Evolutionary conservation across 2,329 filamentous ascomycete species (phyloP).

Genomic region (Fusarium sp.): DNA sequence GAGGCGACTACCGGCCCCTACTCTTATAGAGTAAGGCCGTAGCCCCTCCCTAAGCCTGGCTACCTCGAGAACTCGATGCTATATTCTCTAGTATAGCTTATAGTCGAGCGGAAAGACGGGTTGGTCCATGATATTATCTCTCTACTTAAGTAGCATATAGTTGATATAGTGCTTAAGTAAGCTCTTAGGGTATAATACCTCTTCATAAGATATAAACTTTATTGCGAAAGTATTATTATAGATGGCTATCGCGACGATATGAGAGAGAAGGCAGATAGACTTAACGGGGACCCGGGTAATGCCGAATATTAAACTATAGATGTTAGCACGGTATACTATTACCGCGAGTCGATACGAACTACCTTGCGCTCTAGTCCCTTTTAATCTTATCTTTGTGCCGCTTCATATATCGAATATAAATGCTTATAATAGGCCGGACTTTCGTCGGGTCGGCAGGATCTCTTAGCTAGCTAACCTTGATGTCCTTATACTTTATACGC

Average conservation of each 20-base stretch:
- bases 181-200: not conserved
- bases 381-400: not conserved
- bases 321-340: not conserved
- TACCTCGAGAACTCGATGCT: not conserved
- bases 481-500: not conserved
- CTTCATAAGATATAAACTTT: not conserved
- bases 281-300: conserved; percentile 4
- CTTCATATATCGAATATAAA: not conserved
- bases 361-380: conserved; percentile 1
- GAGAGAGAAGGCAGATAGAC: not conserved
- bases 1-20: not conserved
- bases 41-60: not conserved
- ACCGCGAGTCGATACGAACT: not conserved
- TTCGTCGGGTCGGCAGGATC: not conserved
- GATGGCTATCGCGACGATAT: not conserved
- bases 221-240: not conserved
- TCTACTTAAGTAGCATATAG: not conserved
- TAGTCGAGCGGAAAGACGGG: not conserved
- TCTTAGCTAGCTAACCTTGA: not conserved
- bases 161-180: not conserved
- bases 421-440: not conserved
- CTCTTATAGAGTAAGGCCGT: not conserved
- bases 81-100: not conserved
- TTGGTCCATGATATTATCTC: not conserved
- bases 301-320: not conserved